Base-by-base conservation (phyloP, 2,329 filamentous ascomycete species). In the Sphaerostilbella broomeana region DNA sequence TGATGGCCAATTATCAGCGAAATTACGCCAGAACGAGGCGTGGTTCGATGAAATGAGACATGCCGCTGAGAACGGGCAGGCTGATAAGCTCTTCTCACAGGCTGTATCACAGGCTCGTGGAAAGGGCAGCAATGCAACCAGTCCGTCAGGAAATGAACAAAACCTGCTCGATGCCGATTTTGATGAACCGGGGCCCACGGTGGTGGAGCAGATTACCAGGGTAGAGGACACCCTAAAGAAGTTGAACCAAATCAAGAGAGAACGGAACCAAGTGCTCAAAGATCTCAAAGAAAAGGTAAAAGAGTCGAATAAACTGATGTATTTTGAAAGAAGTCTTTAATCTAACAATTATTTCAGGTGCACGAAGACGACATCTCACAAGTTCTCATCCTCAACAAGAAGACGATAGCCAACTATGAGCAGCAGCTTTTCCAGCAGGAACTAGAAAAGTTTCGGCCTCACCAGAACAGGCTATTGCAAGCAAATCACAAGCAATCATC, bases 351-450 rank as follows among this genome's bases (percentile, higher is more conserved):
- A 8, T 17, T 15, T 7, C 38, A 95, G 90, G 83, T 90, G 38
- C 90, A 94, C 63, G 87, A 84, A 49, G 94, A 98, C 56, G 94
- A 98, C 55, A 98, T 98, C 47, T 95, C 89, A 5, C 92, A 95
- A 56, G 89, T 97, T 10, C 72, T 98, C 44, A 98, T 98, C 40
- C 69, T 98, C 43, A 98, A 98, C 71, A 97, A 97, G 60, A 98
- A 97, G 64, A 84, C 87, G 2, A 90, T 97, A 54, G 76, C 87
- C 15, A 94, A 87, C 55, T 90, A 92, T 54, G 92, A 98, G 60
- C 81, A 73, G 10, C 87, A 95, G 54, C 74, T 98, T 3, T 98
- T 98, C 65, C 85, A 95, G 58, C 81, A 87, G 12, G 92, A 98
- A 61, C 72, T 98, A n/a, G 90, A 97, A 63, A 98, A 98, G 61